Evolutionary conservation across 345 rosid species (phyloP).

Genomic region (Passiflora organensis): DNA sequence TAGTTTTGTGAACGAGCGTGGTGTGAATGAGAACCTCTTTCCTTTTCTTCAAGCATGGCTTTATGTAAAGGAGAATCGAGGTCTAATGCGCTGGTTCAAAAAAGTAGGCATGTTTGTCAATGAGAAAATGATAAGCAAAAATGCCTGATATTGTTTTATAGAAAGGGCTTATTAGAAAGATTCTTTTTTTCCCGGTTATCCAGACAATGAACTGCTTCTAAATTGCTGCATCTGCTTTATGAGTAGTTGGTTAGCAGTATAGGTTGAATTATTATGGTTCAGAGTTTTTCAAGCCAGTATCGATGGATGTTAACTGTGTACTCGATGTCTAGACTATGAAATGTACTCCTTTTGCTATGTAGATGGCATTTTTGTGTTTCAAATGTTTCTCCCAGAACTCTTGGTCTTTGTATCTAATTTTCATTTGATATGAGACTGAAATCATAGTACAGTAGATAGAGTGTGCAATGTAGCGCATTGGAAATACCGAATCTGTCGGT

Average conservation of each 20-base stretch:
- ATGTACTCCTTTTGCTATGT: neutral
- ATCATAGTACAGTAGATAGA: too few relatives aligned
- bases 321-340: neutral
- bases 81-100: constrained; percentile 72
- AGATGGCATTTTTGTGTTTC: neutral
- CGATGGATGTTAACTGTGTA: neutral
- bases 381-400: too few relatives aligned
- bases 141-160: neutral
- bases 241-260: neutral
- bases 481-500: too few relatives aligned
- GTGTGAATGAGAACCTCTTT: constrained; percentile 74
- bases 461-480: too few relatives aligned
- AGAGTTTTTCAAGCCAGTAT: neutral
- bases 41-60: constrained; percentile 92
- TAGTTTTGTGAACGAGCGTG: constrained; percentile 69
- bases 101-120: constrained; percentile 60
- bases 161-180: neutral
- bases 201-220: neutral
- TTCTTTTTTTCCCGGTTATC: neutral
- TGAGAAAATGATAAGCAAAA: constrained; percentile 27
- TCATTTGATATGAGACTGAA: too few relatives aligned
- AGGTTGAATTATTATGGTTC: neutral
- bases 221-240: neutral
- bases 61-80: constrained; percentile 78
- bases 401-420: too few relatives aligned